Percentiles rank a stretch among this genome's conserved stretches.
These are phyloP conservation scores for Argentina anserina DNA, from an alignment of 306 rosid genomes.

Conservation along the genomic window DNA sequence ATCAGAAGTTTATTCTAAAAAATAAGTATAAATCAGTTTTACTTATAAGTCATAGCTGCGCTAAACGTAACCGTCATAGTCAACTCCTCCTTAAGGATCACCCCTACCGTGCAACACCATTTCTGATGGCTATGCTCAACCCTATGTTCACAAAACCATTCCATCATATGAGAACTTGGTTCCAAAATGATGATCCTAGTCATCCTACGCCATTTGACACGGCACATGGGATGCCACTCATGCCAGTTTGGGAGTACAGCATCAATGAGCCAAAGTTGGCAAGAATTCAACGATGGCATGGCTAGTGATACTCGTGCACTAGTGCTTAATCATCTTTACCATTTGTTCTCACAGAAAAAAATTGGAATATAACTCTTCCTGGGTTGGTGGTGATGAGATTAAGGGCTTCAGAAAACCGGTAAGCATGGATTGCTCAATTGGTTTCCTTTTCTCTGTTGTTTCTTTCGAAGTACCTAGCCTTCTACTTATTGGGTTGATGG, in stretches of 20 bases:
- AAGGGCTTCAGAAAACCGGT: conserved; percentile 79
- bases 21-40: too few relatives aligned
- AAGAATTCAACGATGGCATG: conserved; percentile 39
- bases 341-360: conserved; percentile 54
- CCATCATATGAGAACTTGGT: conserved; percentile 25
- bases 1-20: too few relatives aligned
- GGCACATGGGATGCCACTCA: conserved; percentile 27
- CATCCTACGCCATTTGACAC: conserved; percentile 15
- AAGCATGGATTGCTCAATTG: conserved; percentile 17
- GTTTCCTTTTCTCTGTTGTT: conserved; percentile 20
- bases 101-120: conserved; percentile 13
- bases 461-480: background rate
- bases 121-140: conserved; percentile 3
- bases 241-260: conserved; percentile 35
- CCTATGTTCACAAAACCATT: conserved; percentile 31
- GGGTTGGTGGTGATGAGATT: conserved; percentile 64
- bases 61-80: too few relatives aligned
- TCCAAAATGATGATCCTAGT: conserved; percentile 28
- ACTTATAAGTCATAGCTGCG: too few relatives aligned
- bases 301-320: conserved; percentile 13
- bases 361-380: conserved; percentile 88
- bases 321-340: conserved; percentile 17
- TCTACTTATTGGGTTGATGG: conserved; percentile 6
- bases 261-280: background rate
- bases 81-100: conserved; percentile 30